Percentiles rank a stretch among this genome's conserved stretches.
Evolutionary conservation across 257 asterid genomes (phyloP).

Genomic region (Nicotiana sylvestris): DNA sequence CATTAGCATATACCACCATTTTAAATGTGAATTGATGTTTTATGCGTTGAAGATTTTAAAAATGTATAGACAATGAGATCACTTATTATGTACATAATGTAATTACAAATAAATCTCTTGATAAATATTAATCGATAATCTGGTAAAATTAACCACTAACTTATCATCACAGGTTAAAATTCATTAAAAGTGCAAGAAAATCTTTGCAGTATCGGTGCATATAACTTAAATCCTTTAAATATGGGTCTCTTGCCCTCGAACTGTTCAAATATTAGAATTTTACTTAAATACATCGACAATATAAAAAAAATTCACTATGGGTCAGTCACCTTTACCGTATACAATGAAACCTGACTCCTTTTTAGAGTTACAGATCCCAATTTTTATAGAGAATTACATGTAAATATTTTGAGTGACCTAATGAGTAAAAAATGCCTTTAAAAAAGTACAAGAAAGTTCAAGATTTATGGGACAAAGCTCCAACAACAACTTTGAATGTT

Average conservation of each 20-base stretch:
- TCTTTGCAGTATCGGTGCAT: not conserved
- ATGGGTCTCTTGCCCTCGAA: not conserved
- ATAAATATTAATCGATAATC: not conserved
- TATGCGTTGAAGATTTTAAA: not conserved
- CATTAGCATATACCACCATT: too few species aligned
- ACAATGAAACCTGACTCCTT: not conserved
- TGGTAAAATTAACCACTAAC: not conserved
- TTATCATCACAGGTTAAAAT: not conserved
- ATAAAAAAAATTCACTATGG: too few species aligned
- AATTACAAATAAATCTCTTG: not conserved
- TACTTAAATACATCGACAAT: not conserved
- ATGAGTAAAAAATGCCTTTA: not conserved
- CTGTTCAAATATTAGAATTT: not conserved
- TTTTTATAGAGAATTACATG: not conserved
- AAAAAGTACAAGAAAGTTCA: too few species aligned
- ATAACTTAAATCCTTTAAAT: not conserved
- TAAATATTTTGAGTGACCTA: not conserved
- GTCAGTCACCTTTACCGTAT: not conserved
- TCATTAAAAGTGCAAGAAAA: not conserved
- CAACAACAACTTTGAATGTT: not conserved
- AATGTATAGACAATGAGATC: not conserved
- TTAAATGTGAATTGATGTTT: too few species aligned
- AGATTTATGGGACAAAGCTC: too few species aligned
- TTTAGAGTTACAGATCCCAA: not conserved
- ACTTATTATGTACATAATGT: not conserved